A percentile compares a stretch with the other conserved stretches of the same genome.
These are phyloP conservation scores for Plasmopara muralis DNA, from an alignment of 352 stramenopile genomes.

Conservation along the genomic window DNA sequence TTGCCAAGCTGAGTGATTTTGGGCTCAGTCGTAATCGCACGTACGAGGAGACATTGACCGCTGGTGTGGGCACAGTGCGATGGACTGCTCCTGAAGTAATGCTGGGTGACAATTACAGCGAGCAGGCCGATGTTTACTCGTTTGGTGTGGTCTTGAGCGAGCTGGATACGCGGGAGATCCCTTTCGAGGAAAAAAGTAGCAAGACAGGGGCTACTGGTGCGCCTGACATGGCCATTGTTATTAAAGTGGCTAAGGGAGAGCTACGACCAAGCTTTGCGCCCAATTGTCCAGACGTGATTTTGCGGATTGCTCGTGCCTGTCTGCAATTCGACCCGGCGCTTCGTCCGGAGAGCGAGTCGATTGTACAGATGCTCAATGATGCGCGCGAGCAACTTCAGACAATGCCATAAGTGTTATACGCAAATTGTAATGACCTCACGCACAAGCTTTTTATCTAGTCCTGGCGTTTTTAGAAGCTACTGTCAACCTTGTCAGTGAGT, in stretches of 20 bases:
- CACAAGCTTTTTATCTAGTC: not conserved
- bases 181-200: slow-evolving; percentile 80
- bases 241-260: slow-evolving; percentile 81
- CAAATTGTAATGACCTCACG: slow-evolving; percentile 39
- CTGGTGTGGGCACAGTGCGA: slow-evolving; percentile 74
- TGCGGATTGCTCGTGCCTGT: slow-evolving; percentile 72
- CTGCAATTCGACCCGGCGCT: slow-evolving; percentile 81
- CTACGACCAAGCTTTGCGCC: slow-evolving; percentile 68
- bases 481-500: too few relatives aligned
- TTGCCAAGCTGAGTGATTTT: slow-evolving; percentile 84
- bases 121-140: slow-evolving; percentile 85
- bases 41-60: slow-evolving; percentile 81
- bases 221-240: slow-evolving; percentile 81
- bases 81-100: slow-evolving; percentile 86
- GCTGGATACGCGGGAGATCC: slow-evolving; percentile 82
- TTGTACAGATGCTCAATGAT: slow-evolving; percentile 78
- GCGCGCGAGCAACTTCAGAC: slow-evolving; percentile 52
- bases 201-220: slow-evolving; percentile 44
- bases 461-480: not conserved
- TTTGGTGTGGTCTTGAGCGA: slow-evolving; percentile 84
- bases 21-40: slow-evolving; percentile 74
- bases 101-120: slow-evolving; percentile 82
- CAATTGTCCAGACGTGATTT: slow-evolving; percentile 48
- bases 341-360: slow-evolving; percentile 56
- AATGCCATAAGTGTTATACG: slow-evolving; percentile 22